phyloP scores from a whole-genome alignment of 2,329 filamentous ascomycete species.

The Ophiocordyceps camponoti-floridani region DNA sequence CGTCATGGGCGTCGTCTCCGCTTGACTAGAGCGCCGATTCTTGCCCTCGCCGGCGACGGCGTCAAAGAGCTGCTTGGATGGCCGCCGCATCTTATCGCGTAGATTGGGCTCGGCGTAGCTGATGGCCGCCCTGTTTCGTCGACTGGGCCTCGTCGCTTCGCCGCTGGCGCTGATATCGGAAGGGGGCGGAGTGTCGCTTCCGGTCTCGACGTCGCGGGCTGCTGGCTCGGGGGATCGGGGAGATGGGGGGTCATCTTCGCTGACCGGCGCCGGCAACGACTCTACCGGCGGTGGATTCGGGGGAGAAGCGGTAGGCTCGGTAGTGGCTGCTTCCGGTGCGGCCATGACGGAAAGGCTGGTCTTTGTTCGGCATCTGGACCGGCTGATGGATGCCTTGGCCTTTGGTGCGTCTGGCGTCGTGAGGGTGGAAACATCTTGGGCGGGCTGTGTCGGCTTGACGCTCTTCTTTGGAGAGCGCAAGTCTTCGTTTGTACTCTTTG shows the following conservation, averaged over 20 bases:
- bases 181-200: slow-evolving; percentile 41
- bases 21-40: slow-evolving; percentile 23
- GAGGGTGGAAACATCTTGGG: not conserved
- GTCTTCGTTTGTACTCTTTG: slow-evolving; percentile 43
- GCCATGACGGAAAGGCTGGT: slow-evolving; percentile 6
- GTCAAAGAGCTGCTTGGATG: slow-evolving; percentile 58
- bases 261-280: slow-evolving; percentile 4
- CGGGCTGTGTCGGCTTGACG: slow-evolving; percentile 1
- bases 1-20: slow-evolving; percentile 6
- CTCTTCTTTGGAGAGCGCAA: slow-evolving; percentile 39
- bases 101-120: slow-evolving; percentile 75
- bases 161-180: slow-evolving; percentile 34
- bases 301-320: slow-evolving; percentile 2
- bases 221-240: slow-evolving; percentile 30
- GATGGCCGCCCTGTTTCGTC: slow-evolving; percentile 48
- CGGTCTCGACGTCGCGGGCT: slow-evolving; percentile 14
- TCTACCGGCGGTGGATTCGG: slow-evolving; percentile 5
- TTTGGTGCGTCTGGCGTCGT: slow-evolving; percentile 10
- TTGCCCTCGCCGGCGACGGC: slow-evolving; percentile 51
- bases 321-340: slow-evolving; percentile 2
- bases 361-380: slow-evolving; percentile 11
- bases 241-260: slow-evolving; percentile 22
- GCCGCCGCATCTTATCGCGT: slow-evolving; percentile 67
- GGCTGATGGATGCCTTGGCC: slow-evolving; percentile 9
- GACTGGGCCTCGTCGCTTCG: slow-evolving; percentile 44